Conservation (phyloP, 805 yeast species). For the Monosporozyma yasuniensis region DNA sequence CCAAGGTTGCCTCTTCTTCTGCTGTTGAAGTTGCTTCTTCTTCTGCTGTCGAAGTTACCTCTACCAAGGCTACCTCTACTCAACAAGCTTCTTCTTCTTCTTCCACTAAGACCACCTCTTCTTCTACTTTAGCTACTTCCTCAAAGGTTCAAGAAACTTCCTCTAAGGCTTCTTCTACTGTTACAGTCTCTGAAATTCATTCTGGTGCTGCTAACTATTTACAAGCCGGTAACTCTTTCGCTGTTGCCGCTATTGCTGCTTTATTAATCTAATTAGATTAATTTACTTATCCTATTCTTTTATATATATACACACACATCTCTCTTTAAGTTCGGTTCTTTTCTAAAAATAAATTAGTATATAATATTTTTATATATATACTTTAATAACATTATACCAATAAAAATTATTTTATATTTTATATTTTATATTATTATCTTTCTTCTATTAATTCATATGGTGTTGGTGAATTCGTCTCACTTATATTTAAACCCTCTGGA, state of each 20-base stretch:
- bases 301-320: neutral
- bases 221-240: slow-evolving; percentile 19
- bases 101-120: slow-evolving; percentile 12
- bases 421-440: no score
- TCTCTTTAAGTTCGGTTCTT: neutral
- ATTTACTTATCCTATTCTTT: neutral
- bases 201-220: slow-evolving; percentile 27
- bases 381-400: no score
- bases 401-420: no score
- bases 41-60: slow-evolving; percentile 28
- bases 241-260: slow-evolving; percentile 22
- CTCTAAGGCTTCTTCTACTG: slow-evolving; percentile 13
- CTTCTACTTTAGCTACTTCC: slow-evolving; percentile 7
- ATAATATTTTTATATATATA: neutral
- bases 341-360: neutral
- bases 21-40: slow-evolving; percentile 30
- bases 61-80: slow-evolving; percentile 29
- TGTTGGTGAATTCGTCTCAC: neutral
- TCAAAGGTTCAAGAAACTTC: neutral
- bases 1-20: slow-evolving; percentile 24
- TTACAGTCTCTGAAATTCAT: slow-evolving; percentile 29
- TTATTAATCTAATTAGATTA: slow-evolving; percentile 15
- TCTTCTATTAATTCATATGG: neutral
- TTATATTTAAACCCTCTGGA: neutral
- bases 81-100: slow-evolving; percentile 24